Conservation (phyloP, 2,329 filamentous ascomycete genomes). For the Cladosporium colombiae region DNA sequence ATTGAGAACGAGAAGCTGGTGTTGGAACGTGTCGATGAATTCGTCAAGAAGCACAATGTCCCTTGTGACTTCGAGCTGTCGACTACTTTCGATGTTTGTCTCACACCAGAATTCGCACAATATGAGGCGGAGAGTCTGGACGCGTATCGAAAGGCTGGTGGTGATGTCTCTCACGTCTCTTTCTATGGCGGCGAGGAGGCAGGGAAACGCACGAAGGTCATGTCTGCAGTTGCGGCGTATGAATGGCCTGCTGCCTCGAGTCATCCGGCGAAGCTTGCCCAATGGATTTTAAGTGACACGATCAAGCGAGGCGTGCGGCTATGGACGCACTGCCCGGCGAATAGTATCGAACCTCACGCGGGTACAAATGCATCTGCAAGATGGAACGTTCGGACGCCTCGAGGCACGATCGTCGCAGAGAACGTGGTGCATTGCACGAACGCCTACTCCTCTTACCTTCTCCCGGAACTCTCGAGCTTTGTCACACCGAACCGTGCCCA, state of each 20-base stretch:
- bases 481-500: conserved; percentile 49
- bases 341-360: conserved; percentile 24
- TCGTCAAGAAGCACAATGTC: conserved; percentile 45
- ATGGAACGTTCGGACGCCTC: conserved; percentile 41
- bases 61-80: conserved; percentile 51
- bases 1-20: conserved; percentile 48
- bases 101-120: conserved; percentile 49
- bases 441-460: conserved; percentile 42
- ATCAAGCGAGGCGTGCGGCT: conserved; percentile 43
- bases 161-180: conserved; percentile 47
- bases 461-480: conserved; percentile 40
- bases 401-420: conserved; percentile 36
- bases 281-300: conserved; percentile 47
- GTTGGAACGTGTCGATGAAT: conserved; percentile 43
- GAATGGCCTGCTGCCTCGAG: conserved; percentile 54
- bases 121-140: conserved; percentile 46
- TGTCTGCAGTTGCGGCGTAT: conserved; percentile 47
- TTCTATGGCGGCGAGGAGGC: conserved; percentile 46
- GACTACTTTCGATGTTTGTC: conserved; percentile 52
- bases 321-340: conserved; percentile 48
- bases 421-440: conserved; percentile 46
- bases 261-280: conserved; percentile 52
- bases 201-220: conserved; percentile 40
- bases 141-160: conserved; percentile 45
- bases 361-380: conserved; percentile 1